Evolutionary conservation across 1,284 basidiomycete species (phyloP), one percentile per base, ranked within the genome.

Genomic region (Cryptococcus maquisensis): DNA sequence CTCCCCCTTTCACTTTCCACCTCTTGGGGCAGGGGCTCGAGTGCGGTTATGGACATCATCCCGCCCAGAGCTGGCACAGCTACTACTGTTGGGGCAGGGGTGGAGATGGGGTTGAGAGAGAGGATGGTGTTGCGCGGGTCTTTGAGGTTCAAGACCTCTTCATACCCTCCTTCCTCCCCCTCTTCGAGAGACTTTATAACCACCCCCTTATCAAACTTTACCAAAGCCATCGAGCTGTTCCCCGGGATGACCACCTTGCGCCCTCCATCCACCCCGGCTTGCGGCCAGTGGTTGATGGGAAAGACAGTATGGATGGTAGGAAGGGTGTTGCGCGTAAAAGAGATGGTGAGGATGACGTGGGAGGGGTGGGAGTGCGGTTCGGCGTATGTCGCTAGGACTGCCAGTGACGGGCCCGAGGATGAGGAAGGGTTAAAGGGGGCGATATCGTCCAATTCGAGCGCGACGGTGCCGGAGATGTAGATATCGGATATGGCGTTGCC

Each of bases 121-220:
- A 77, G 62, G 57, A 76, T 73, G 1, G 68, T 67, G 49, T 77
- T 75, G n/a, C 61, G 55, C 0, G 68, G 51, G 49, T 74, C 69
- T 52, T 67, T 67, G 39, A 77, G 65, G 16, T 63, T 50, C 40
- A 77, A 64, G 23, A 62, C 61, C 47, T 76, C 73, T 51, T 75
- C 74, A 54, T 76, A 73, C 3, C 67, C n/a, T n/a, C n/a, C n/a
- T n/a, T n/a, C 60, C 9, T 53, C 56, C 28, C 55, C 49, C 20
- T 57, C 52, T 15, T 58, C 52, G 4, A 77, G 57, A 1, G 75
- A 75, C 2, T 71, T 55, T 48, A 75, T 59, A 18, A 79, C 66
- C 16, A 79, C 64, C 4, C 66, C 66, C 38, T 73, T 69, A 9
- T 72, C 64, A 40, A 79, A 77, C 16, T 68, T 63, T 37, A 78